Base-by-base conservation (phyloP, 1,139 yeast species). In the Chernovozyma sophiae-reginae region DNA sequence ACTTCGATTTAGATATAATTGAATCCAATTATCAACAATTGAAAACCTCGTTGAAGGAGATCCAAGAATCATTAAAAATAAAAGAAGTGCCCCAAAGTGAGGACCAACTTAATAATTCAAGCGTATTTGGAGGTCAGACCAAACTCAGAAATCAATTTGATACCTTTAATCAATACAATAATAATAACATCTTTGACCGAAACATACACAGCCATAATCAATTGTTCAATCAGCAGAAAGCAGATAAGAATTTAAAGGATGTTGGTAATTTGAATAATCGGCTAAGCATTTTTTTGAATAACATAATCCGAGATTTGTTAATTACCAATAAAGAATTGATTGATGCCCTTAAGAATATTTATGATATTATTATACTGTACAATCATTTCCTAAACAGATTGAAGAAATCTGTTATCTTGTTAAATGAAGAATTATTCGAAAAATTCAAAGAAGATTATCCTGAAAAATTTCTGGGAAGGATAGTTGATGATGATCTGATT, bases 251-350 rank as follows among this genome's bases (percentile, higher is more conserved):
- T 28, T 15, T 36, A 25, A 37, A 49, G n/a, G 79, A 80, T 26
- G 69, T 84, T 13, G 79, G 74, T 35, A 56, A 62, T 13, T 61
- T 86, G 25, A 71, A 72, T 44, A 62, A 60, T 17, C 64, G 64
- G 28, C 69, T 85, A 43, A 77, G 81, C 27, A 68, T 73, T 4
- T 81, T 75, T 48, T 60, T 86, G 43, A 84, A 81, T 51, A 75
- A 82, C 1, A 69, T 84, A 22, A 58, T 86, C 49, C 74, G 79
- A 44, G 86, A 82, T 44, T 77, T 89, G 19, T 69, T 85, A 53
- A 64, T 86, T 35, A 81, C 92, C 1, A 77, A 79, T 39, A 72
- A 76, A 19, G 72, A 68, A 33, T 60, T 84, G 35, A 63, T 84
- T 34, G 63, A 68, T 34, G 63, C 75, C 10, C 63, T 75, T 16